Percentiles rank a stretch among this genome's conserved stretches.
These are phyloP conservation scores for Neonectria magnoliae DNA, from an alignment of 2,329 filamentous ascomycete species.

Conservation along the genomic window DNA sequence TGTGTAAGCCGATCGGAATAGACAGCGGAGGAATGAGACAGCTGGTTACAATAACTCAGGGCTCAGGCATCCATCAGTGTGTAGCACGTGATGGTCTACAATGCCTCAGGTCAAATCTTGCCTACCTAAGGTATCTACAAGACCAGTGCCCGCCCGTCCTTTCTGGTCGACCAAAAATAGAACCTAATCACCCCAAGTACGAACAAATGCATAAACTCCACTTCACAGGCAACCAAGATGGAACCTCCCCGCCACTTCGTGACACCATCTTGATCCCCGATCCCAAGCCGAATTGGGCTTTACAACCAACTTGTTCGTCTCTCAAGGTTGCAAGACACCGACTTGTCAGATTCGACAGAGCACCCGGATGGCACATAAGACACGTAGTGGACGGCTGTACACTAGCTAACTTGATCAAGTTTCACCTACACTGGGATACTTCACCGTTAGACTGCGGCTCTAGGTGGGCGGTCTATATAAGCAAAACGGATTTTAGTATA, in stretches of 20 bases:
- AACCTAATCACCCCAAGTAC: neutral
- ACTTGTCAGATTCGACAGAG: neutral
- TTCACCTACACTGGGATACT: neutral
- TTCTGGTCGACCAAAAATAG: neutral
- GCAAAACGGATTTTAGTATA: too few species aligned
- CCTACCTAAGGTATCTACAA: too few species aligned
- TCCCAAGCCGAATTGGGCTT: neutral
- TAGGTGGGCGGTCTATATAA: neutral
- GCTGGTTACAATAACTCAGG: neutral
- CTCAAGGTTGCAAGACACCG: neutral
- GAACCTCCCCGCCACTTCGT: neutral
- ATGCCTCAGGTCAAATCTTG: too few species aligned
- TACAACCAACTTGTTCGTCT: neutral
- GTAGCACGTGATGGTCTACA: constrained; percentile 1
- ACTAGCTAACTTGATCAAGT: too few species aligned
- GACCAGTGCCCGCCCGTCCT: neutral
- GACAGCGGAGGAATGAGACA: neutral
- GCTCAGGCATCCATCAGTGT: neutral
- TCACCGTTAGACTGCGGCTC: neutral
- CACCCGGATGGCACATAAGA: neutral
- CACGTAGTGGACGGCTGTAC: neutral
- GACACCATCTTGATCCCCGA: too few species aligned
- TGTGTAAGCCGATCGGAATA: neutral
- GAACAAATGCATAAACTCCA: neutral
- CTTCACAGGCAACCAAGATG: neutral